Conservation (phyloP, 257 asterid genomes). For the Handroanthus guayacan region DNA sequence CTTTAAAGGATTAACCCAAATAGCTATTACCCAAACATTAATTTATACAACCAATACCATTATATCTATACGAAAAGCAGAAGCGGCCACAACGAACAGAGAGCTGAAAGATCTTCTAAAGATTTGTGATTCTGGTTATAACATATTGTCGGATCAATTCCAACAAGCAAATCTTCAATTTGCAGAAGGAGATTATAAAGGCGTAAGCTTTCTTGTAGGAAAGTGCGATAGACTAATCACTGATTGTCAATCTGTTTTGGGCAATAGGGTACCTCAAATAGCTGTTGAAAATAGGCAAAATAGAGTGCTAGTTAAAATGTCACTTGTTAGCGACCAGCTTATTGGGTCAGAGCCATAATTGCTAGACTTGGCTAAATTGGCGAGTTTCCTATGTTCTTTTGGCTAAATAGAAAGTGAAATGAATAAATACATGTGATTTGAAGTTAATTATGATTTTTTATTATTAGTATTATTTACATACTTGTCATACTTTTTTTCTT, state of each 20-base stretch:
- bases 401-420: too few relatives aligned
- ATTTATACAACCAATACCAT: background rate
- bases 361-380: background rate
- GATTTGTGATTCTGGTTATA: background rate
- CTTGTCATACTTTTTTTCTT: too few relatives aligned
- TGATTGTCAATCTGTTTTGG: background rate
- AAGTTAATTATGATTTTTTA: too few relatives aligned
- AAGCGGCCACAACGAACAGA: background rate
- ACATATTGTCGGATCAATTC: background rate
- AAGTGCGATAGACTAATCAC: constrained; percentile 7
- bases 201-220: background rate
- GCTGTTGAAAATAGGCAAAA: background rate
- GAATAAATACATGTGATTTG: too few relatives aligned
- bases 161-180: background rate
- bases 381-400: too few relatives aligned
- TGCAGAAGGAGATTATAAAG: background rate
- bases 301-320: background rate
- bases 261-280: background rate
- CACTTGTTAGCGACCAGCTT: constrained; percentile 9
- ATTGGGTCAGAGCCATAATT: background rate
- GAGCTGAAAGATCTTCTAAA: background rate
- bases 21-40: constrained; percentile 19
- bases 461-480: too few relatives aligned
- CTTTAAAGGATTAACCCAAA: constrained; percentile 2
- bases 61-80: background rate